A percentile compares a stretch with the other conserved stretches of the same genome.
These are phyloP conservation scores for Stephania cephalantha DNA, from an alignment of 164 flowering plant genomes.

Conservation along the genomic window DNA sequence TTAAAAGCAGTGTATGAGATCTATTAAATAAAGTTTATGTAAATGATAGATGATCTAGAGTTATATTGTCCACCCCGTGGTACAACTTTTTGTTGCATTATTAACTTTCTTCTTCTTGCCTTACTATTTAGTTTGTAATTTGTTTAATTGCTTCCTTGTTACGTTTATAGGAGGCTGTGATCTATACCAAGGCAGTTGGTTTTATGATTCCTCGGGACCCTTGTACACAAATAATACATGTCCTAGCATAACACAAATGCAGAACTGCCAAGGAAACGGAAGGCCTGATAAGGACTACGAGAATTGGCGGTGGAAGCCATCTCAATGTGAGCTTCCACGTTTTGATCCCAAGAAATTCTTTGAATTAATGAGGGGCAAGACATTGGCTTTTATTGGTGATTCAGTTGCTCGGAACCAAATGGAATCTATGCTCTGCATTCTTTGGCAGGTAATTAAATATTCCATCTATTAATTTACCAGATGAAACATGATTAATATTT, in stretches of 20 bases:
- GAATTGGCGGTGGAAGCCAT: constrained; percentile 92
- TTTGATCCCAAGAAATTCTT: constrained; percentile 75
- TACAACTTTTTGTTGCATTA: not conserved
- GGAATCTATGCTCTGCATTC: constrained; percentile 88
- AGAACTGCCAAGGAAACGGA: constrained; percentile 95
- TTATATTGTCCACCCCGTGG: not conserved
- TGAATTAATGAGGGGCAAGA: constrained; percentile 89
- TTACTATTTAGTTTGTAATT: not conserved
- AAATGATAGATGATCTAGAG: not conserved
- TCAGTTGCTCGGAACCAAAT: constrained; percentile 97
- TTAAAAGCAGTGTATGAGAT: not conserved
- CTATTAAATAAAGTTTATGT: not conserved
- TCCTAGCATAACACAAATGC: constrained; percentile 88
- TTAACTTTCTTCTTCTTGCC: not conserved
- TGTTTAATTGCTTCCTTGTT: constrained; percentile 2
- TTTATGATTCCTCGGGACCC: constrained; percentile 65
- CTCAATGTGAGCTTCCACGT: constrained; percentile 75
- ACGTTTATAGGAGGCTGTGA: constrained; percentile 50
- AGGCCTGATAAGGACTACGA: constrained; percentile 93
- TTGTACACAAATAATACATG: constrained; percentile 77
- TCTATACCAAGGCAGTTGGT: constrained; percentile 77
- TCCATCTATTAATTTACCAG: not conserved
- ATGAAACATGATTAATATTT: not conserved
- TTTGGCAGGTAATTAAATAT: constrained; percentile 67
- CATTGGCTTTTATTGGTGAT: constrained; percentile 88